A percentile compares a stretch with the other conserved stretches of the same genome.
These are phyloP conservation scores for Aspergillus pseudoterreus DNA, from an alignment of 2,329 filamentous ascomycete species.

Conservation along the genomic window DNA sequence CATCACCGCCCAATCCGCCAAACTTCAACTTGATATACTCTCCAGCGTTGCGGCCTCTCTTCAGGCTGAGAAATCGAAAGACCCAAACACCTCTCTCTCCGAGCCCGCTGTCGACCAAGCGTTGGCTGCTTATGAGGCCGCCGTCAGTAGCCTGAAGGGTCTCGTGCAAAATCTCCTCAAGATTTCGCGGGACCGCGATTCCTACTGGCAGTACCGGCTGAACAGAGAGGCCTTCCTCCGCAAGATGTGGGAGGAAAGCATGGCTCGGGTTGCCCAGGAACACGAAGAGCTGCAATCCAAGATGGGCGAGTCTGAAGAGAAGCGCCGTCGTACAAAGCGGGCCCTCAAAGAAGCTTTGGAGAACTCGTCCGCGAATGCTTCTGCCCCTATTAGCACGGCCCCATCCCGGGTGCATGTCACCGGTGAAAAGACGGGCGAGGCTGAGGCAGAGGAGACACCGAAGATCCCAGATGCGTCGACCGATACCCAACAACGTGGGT, in stretches of 20 bases:
- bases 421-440: conserved; percentile 30
- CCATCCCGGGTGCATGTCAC: conserved; percentile 30
- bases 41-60: conserved; percentile 81
- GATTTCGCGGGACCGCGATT: conserved; percentile 89
- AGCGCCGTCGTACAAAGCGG: conserved; percentile 82
- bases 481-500: conserved; percentile 3
- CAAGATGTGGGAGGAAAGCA: conserved; percentile 97
- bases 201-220: conserved; percentile 93
- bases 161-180: conserved; percentile 83
- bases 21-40: conserved; percentile 86
- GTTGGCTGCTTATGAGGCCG: conserved; percentile 79
- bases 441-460: conserved; percentile 34
- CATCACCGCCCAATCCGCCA: conserved; percentile 93
- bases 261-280: conserved; percentile 92
- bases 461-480: conserved; percentile 10
- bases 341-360: conserved; percentile 83
- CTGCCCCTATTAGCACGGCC: conserved; percentile 30
- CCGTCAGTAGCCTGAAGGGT: conserved; percentile 80
- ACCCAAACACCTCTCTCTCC: conserved; percentile 68
- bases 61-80: conserved; percentile 65
- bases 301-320: conserved; percentile 85
- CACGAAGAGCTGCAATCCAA: conserved; percentile 86
- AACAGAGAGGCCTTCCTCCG: conserved; percentile 89
- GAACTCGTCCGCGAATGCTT: conserved; percentile 43
- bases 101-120: conserved; percentile 75